A percentile compares a stretch with the other conserved stretches of the same genome.
Evolutionary conservation across 768 basidiomycete species (phyloP).

Genomic region (Lentinula edodes): DNA sequence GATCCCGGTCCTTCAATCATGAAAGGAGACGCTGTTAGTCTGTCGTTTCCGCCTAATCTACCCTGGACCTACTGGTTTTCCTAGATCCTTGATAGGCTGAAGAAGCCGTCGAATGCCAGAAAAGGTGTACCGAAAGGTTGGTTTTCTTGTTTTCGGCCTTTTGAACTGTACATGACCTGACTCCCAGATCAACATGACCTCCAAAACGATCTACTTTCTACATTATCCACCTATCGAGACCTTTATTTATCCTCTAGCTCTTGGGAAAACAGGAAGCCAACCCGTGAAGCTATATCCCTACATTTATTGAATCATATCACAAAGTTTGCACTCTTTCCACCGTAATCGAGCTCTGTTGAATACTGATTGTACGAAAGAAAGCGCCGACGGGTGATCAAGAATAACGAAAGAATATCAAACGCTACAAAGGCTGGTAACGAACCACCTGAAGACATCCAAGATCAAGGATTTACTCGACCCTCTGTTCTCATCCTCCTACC

Average conservation of each 20-base stretch:
- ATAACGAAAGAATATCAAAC: constrained; percentile 86
- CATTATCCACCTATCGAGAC: constrained; percentile 66
- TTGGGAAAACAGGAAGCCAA: constrained; percentile 55
- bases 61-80: background rate
- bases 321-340: constrained; percentile 48
- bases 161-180: constrained; percentile 6
- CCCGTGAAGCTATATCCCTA: constrained; percentile 66
- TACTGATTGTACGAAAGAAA: constrained; percentile 48
- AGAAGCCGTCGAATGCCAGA: constrained; percentile 45
- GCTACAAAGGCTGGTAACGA: constrained; percentile 52
- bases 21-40: constrained; percentile 19
- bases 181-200: constrained; percentile 42
- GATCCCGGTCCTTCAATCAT: constrained; percentile 18
- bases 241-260: constrained; percentile 65
- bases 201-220: constrained; percentile 65
- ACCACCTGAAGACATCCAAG: constrained; percentile 74
- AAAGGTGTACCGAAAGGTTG: constrained; percentile 52
- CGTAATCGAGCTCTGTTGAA: too few relatives aligned
- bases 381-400: constrained; percentile 83
- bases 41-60: background rate
- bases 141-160: constrained; percentile 6
- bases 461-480: constrained; percentile 97
- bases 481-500: constrained; percentile 90
- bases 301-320: constrained; percentile 87
- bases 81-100: constrained; percentile 55